Evolutionary conservation across 345 rosid species (phyloP).

Genomic region (Streptanthus diversifolius): DNA sequence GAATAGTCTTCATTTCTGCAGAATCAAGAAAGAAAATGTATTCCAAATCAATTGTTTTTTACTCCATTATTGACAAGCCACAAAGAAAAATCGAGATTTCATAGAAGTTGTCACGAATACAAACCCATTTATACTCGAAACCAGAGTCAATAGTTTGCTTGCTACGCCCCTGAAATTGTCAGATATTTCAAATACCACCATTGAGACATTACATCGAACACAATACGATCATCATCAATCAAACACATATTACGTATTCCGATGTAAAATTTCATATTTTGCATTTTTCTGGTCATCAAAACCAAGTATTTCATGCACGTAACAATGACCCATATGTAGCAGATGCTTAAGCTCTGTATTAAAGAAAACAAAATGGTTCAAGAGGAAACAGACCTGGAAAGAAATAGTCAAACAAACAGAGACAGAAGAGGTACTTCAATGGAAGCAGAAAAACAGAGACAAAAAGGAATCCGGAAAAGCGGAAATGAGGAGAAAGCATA

Average conservation of each 20-base stretch:
- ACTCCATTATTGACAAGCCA: not conserved
- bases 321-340: not conserved
- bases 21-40: conserved; percentile 8
- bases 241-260: not conserved
- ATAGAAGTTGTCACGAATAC: not conserved
- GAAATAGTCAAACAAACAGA: conserved; percentile 3
- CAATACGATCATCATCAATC: not conserved
- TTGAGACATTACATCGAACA: conserved; percentile 25
- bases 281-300: not conserved
- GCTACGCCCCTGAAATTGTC: conserved; percentile 9
- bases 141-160: conserved; percentile 16
- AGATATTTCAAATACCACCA: not conserved
- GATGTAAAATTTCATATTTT: not conserved
- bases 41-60: not conserved
- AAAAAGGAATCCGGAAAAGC: not conserved
- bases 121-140: conserved; percentile 18
- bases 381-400: conserved; percentile 16
- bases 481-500: not conserved
- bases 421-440: conserved; percentile 3
- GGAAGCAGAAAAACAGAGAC: conserved; percentile 18
- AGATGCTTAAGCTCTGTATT: not conserved
- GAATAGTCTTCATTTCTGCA: conserved; percentile 30
- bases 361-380: not conserved
- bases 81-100: not conserved
- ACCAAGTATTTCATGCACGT: not conserved